phyloP scores from a whole-genome alignment of 2,329 filamentous ascomycete genomes.

The Lecanosticta acicola region DNA sequence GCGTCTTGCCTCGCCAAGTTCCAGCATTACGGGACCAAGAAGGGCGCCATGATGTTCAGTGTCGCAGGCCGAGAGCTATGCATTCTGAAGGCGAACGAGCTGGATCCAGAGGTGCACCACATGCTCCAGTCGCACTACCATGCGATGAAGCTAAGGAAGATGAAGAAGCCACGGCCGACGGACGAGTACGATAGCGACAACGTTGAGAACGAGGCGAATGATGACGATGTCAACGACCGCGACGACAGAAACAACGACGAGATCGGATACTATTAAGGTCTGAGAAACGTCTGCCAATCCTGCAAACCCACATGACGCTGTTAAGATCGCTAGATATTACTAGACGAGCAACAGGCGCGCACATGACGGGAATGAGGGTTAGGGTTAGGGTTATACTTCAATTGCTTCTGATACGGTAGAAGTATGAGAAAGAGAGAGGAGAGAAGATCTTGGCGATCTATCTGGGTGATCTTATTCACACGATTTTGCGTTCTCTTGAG shows the following conservation, averaged over 20 bases:
- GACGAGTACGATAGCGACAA: slow-evolving; percentile 2
- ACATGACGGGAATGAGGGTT: background rate
- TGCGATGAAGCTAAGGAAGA: slow-evolving; percentile 31
- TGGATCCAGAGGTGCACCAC: background rate
- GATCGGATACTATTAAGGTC: no score
- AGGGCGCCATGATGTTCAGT: slow-evolving; percentile 32
- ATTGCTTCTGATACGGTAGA: no score
- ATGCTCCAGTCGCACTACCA: slow-evolving; percentile 25
- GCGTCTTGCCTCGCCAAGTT: slow-evolving; percentile 40
- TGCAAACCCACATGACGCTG: background rate
- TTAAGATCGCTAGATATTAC: background rate
- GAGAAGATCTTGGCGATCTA: no score
- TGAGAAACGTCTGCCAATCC: no score
- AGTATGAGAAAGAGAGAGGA: no score
- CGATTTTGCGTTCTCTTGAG: no score
- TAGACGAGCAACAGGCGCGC: background rate
- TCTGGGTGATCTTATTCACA: no score
- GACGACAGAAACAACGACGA: slow-evolving; percentile 5
- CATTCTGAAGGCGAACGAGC: slow-evolving; percentile 31
- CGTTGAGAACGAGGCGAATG: background rate
- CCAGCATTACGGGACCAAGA: slow-evolving; percentile 16
- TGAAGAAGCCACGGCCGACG: slow-evolving; percentile 12
- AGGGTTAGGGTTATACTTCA: background rate
- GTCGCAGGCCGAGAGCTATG: slow-evolving; percentile 40
- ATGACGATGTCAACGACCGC: background rate